phyloP scores from a whole-genome alignment of 179 eudicot genomes.

The Silene vulgaris region DNA sequence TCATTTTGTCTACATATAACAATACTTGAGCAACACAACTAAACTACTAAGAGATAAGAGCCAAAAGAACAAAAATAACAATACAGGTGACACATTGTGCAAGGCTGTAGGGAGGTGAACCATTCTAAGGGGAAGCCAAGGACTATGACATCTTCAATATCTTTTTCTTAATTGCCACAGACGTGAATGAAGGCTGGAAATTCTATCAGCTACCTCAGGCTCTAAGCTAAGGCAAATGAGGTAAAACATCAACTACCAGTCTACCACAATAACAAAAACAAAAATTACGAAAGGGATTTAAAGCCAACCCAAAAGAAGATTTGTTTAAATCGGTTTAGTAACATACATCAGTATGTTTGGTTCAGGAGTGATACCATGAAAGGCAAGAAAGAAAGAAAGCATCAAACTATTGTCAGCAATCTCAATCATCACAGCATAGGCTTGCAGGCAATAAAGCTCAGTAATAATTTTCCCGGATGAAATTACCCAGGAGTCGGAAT shows the following conservation, averaged over 20 bases:
- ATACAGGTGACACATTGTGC: background rate
- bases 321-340: constrained; percentile 1
- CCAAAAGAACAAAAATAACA: background rate
- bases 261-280: background rate
- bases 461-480: too few species aligned
- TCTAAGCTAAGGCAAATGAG: background rate
- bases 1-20: background rate
- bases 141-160: background rate
- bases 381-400: background rate
- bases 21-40: background rate
- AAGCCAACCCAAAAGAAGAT: background rate
- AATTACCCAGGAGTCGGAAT: background rate
- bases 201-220: background rate
- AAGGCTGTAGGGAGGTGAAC: background rate
- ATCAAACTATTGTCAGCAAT: background rate
- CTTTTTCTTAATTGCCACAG: background rate
- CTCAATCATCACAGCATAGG: background rate
- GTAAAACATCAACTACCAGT: background rate
- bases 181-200: background rate
- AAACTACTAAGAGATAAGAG: background rate
- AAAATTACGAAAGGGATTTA: background rate
- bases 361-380: background rate
- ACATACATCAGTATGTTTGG: background rate
- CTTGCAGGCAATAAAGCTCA: background rate
- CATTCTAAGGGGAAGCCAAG: background rate